These are phyloP conservation scores for Backusella mclennaniae DNA, from an alignment of 192 early-diverging fungal genomes.

Conservation along the genomic window DNA sequence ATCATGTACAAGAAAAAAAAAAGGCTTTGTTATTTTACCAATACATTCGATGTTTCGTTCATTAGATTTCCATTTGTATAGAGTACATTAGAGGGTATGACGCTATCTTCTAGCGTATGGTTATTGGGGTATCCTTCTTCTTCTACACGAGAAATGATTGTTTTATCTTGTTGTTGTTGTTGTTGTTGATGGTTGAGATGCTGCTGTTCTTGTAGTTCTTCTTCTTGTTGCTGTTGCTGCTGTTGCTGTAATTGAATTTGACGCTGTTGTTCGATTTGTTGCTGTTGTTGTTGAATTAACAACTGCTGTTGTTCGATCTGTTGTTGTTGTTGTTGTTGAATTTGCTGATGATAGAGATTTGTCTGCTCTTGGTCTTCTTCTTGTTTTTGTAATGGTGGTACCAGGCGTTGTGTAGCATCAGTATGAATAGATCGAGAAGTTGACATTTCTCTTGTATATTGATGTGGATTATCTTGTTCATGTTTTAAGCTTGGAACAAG, in stretches of 20 bases:
- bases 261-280: background rate
- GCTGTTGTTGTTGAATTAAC: background rate
- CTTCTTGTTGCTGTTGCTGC: background rate
- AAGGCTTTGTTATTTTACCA: background rate
- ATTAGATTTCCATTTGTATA: slow-evolving; percentile 8
- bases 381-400: background rate
- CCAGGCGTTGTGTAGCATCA: background rate
- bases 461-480: background rate
- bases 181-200: background rate
- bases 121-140: slow-evolving; percentile 1
- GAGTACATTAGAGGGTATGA: background rate
- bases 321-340: background rate
- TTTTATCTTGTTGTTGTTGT: background rate
- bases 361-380: background rate
- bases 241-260: background rate
- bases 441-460: background rate
- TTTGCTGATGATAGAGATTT: background rate
- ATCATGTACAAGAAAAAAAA: background rate
- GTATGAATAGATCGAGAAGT: background rate
- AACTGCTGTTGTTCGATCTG: background rate
- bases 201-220: background rate
- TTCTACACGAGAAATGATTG: background rate
- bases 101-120: background rate
- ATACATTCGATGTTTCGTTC: background rate
- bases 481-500: background rate